Base-by-base conservation (phyloP, 1,284 basidiomycete genomes). In the Pseudozyma flocculosa region DNA sequence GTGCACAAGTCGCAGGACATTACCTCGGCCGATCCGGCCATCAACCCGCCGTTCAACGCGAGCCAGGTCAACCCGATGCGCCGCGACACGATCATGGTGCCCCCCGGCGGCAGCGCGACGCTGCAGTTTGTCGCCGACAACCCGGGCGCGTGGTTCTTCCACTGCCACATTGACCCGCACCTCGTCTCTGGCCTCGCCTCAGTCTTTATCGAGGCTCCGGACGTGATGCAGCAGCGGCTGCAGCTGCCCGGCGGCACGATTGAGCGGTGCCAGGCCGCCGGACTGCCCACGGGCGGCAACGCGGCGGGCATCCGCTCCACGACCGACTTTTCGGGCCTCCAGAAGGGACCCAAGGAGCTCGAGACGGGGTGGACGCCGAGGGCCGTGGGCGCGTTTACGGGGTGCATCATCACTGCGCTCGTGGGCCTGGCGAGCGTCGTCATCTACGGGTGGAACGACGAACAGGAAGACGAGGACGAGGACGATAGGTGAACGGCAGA, bases 1-100 rank as follows among this genome's bases (percentile, higher is more conserved):
- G 81, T 89, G 32, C 85, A 90, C 71, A 36, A 68, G 40, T 80
- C 86, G 39, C 85, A 89, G 11, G 86, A 88, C 3, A 80, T 96
- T n/a, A 86, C 85, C 0, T 91, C 90, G 0, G 79, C 83, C 69
- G 88, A 96, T 78, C 84, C 87, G 0, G 70, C 80, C 3, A 81
- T 92, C 53, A 95, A 95, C 80, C 92, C 92, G 17, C 86, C 89
- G 0, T 79, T 89, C 49, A 81, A 84, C 43, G 92, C 48, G 90
- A 95, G 79, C 66, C 79, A 22, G 60, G 75, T 50, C 21, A 80
- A 79, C 59, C 79, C 80, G 0, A 57, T 79, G 45, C 63, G 80
- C 4, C 63, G 80, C 17, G 80, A 81, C 53, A 77, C 74, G 1
- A 43, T 79, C 43, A 54, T 75, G 38, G 68, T 80, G 5, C 62